Conservation (phyloP, 345 rosid species). For the Isatis tinctoria region DNA sequence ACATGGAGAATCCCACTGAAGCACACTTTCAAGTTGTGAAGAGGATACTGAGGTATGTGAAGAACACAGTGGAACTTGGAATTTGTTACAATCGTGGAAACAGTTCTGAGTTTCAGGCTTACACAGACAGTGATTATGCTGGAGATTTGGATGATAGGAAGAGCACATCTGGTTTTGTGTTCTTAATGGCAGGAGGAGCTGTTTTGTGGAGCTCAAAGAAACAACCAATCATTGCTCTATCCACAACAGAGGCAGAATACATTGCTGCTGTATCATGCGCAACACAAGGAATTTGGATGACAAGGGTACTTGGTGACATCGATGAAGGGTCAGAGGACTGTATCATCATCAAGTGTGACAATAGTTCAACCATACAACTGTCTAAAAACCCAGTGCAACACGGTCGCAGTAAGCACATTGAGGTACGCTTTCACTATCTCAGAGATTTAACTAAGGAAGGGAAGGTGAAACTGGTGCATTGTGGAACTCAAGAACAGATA, state of each 20-base stretch:
- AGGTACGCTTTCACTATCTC: neutral
- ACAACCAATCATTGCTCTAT: neutral
- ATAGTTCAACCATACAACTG: neutral
- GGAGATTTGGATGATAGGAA: neutral
- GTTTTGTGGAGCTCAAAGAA: neutral
- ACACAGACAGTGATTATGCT: too few species aligned
- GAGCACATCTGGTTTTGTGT: neutral
- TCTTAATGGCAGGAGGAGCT: neutral
- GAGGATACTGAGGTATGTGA: too few species aligned
- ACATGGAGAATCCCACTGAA: too few species aligned
- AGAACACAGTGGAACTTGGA: too few species aligned
- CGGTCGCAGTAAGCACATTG: neutral
- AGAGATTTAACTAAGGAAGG: neutral
- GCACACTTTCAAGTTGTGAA: too few species aligned
- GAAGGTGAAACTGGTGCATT: neutral
- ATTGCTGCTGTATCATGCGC: neutral
- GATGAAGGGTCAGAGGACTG: too few species aligned
- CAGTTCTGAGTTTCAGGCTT: too few species aligned
- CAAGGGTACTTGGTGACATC: too few species aligned
- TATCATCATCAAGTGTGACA: neutral
- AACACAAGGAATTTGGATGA: neutral
- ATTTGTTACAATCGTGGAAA: too few species aligned
- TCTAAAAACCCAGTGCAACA: neutral
- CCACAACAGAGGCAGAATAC: too few species aligned
- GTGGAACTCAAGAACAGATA: neutral